phyloP scores from a whole-genome alignment of 2,329 filamentous ascomycete species.

The Ophiostoma quercus region DNA sequence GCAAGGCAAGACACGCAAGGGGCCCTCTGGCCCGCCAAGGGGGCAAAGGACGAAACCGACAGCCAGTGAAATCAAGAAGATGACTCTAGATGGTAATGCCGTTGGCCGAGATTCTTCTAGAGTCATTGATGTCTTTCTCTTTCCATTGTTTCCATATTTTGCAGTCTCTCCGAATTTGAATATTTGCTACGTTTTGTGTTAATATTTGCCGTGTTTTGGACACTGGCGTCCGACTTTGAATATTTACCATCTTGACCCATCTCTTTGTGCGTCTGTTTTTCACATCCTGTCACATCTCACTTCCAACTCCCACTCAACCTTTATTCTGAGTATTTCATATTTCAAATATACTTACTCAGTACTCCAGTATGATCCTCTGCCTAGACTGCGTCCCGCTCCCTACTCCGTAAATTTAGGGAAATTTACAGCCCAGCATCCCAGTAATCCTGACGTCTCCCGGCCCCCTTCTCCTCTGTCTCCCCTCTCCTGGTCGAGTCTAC shows the following conservation, averaged over 20 bases:
- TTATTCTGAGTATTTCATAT: neutral
- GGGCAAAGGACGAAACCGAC: neutral
- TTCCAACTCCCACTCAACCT: neutral
- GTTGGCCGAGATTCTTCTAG: neutral
- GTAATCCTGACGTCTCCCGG: neutral
- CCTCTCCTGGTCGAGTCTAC: neutral
- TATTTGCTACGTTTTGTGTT: neutral
- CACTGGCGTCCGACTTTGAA: neutral
- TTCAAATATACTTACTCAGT: neutral
- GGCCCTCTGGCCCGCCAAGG: constrained; percentile 4
- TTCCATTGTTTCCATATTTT: neutral
- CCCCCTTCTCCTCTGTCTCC: neutral
- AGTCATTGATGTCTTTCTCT: neutral
- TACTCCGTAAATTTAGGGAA: neutral
- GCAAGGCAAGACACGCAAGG: constrained; percentile 1
- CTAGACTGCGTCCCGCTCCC: neutral
- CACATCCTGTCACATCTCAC: neutral
- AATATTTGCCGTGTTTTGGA: too few species aligned
- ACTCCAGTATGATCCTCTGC: neutral
- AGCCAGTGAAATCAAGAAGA: neutral
- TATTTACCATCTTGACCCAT: neutral
- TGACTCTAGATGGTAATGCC: neutral
- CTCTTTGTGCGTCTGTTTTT: neutral
- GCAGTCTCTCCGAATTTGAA: neutral
- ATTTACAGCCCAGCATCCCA: neutral